Conservation (phyloP, 495 filamentous ascomycete species). For the Aspergillus cristatus region DNA sequence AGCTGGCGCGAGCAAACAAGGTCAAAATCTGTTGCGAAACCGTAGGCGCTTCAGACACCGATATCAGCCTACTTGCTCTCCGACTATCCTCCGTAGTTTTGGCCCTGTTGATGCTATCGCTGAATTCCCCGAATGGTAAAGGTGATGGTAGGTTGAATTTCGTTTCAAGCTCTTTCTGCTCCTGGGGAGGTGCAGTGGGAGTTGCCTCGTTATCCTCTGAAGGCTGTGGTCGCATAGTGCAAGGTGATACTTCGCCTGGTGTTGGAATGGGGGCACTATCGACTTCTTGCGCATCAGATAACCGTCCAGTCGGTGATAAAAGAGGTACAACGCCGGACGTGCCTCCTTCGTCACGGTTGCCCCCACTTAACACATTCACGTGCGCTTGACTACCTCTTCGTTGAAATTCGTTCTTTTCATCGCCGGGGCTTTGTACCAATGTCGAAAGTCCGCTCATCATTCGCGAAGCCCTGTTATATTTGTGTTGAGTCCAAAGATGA, state of each 20-base stretch:
- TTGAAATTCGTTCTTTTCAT: not conserved
- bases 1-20: conserved; percentile 20
- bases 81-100: no score
- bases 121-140: no score
- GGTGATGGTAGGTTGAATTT: not conserved
- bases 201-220: not conserved
- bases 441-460: conserved; percentile 14
- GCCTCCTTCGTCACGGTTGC: not conserved
- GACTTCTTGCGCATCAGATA: conserved; percentile 3
- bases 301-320: conserved; percentile 4
- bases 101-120: no score
- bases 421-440: conserved; percentile 10
- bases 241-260: not conserved
- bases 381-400: no score
- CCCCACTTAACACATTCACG: no score
- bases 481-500: conserved; percentile 13
- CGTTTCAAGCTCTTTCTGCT: not conserved
- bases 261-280: conserved; percentile 1
- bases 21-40: conserved; percentile 2
- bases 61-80: not conserved
- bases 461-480: conserved; percentile 7
- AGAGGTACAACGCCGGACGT: not conserved
- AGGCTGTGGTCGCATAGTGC: not conserved
- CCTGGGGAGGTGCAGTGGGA: conserved; percentile 2
- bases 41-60: conserved; percentile 3